Base-by-base conservation (phyloP, 148 eudicot genomes). In the Rhododendron griersonianum region DNA sequence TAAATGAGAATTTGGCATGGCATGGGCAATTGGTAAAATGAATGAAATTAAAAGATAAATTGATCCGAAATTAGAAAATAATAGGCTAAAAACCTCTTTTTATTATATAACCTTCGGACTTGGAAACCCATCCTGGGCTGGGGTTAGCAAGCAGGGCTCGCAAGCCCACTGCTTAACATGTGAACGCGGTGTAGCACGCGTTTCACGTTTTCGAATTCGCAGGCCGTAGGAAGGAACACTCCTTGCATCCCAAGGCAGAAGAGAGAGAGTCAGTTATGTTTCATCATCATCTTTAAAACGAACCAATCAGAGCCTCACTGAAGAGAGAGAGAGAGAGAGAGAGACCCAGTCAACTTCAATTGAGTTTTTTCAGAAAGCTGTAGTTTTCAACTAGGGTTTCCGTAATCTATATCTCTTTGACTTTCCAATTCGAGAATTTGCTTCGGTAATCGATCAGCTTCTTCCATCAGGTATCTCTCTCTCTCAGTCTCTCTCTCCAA, bases 381-480 rank as follows among this genome's bases (percentile, higher is more conserved):
- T 6, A 69, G 75, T 28, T 69, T 28, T 28, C 16, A 21, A 45
- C 65, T 84, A 73, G 80, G 86, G 86, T 33, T 84, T 84, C 21
- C 65, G 1, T 11, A 33, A 55, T 81, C 23, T 47, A 0, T 55
- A 1, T 53, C 44, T 19, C 65, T 21, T 50, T 9, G 45, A 18
- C 33, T 11, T 13, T 3, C 15, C 55, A 5, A 33, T 33, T 71
- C 48, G 1, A 51, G 75, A 35, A 73, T 35, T 35, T 45, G 77
- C 53, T 71, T 28, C 25, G 30, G 33, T 16, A 16, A 71, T 30
- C 76, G 19, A 30, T 3, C 76, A 69, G 21, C 59, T 69, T 71
- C 28, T 55, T 11, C 63, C 78, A 47, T 33, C 65, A 50, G 86
- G 86, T 84, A 33, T 84, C 51, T 74, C 15, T 74, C 53, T 47